phyloP scores from a whole-genome alignment of 2,329 filamentous ascomycete species.

The Colletotrichum tropicale region DNA sequence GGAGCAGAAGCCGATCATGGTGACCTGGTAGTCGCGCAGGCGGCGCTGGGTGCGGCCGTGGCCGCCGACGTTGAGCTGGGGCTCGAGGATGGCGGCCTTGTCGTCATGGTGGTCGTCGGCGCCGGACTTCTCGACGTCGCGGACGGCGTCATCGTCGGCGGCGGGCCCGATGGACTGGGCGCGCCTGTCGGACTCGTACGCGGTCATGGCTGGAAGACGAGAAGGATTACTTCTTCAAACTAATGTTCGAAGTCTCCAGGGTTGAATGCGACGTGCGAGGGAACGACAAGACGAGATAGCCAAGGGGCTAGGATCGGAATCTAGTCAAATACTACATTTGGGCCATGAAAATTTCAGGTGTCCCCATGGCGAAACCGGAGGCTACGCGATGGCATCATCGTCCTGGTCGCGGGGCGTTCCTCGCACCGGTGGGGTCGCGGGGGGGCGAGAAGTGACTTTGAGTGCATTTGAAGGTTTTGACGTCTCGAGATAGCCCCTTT shows the following conservation, averaged over 20 bases:
- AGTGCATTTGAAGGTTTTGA: not conserved
- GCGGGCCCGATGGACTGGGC: conserved; percentile 2
- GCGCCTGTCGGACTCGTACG: not conserved
- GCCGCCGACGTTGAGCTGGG: conserved; percentile 20
- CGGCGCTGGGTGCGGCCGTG: conserved; percentile 20
- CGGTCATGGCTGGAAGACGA: conserved; percentile 1
- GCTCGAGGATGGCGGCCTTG: conserved; percentile 16
- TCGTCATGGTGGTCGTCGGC: not conserved
- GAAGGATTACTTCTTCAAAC: too few relatives aligned
- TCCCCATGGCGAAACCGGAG: conserved; percentile 11
- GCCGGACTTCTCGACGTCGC: conserved; percentile 4
- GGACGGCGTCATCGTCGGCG: not conserved
- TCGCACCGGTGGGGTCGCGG: not conserved
- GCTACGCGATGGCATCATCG: conserved; percentile 9
- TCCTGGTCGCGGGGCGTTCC: conserved; percentile 5
- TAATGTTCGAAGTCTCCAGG: too few relatives aligned
- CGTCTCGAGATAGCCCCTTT: not conserved
- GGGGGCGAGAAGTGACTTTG: not conserved
- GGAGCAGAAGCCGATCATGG: conserved; percentile 55
- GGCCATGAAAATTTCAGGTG: not conserved
- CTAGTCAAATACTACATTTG: not conserved
- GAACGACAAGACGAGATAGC: not conserved
- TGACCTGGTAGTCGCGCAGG: conserved; percentile 42
- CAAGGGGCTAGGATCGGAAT: not conserved
- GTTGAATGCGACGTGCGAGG: not conserved